Conservation (phyloP, 371 early-diverging fungal species). For the Saksenaea vasiformis region DNA sequence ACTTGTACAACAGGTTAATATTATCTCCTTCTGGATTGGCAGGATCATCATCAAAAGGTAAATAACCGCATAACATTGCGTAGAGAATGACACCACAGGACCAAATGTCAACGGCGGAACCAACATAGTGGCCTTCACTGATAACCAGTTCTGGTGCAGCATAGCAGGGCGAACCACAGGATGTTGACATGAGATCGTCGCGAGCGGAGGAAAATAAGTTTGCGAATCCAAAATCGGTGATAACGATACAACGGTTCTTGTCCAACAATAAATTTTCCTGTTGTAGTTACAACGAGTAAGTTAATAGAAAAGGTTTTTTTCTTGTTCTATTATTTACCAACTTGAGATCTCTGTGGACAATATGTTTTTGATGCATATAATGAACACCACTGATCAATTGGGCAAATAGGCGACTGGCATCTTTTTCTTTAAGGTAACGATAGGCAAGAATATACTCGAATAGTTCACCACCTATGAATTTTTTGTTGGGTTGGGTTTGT, state of each 20-base stretch:
- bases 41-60: conserved; percentile 84
- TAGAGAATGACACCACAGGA: conserved; percentile 89
- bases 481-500: no score
- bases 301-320: conserved; percentile 1
- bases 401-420: conserved; percentile 64
- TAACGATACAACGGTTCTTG: conserved; percentile 82
- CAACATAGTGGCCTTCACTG: conserved; percentile 92
- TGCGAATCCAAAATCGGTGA: conserved; percentile 99
- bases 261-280: conserved; percentile 89
- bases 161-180: conserved; percentile 97
- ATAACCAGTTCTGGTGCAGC: conserved; percentile 96
- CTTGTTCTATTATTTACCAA: conserved; percentile 43
- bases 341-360: conserved; percentile 73
- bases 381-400: conserved; percentile 70
- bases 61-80: conserved; percentile 73
- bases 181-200: conserved; percentile 79
- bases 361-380: conserved; percentile 51
- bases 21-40: conserved; percentile 67
- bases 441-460: conserved; percentile 69
- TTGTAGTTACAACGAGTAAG: conserved; percentile 13
- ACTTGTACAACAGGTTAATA: conserved; percentile 64
- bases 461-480: conserved; percentile 48
- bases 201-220: conserved; percentile 74
- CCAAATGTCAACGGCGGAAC: conserved; percentile 96
- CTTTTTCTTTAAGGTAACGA: conserved; percentile 55